Conservation (phyloP, 768 basidiomycete species). For the Mycena sanguinolenta region DNA sequence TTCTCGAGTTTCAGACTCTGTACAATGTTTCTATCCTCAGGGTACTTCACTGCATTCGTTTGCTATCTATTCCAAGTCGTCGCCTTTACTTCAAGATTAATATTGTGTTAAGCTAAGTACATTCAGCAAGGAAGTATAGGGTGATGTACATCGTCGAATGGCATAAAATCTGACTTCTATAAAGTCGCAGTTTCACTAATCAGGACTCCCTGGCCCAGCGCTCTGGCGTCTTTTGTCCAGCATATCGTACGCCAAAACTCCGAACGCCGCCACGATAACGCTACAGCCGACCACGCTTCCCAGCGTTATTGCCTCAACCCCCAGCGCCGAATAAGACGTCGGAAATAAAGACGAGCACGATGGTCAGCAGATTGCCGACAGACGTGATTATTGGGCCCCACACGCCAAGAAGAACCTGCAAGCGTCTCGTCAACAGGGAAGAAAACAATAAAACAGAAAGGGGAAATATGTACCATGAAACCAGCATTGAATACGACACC, state of each 20-base stretch:
- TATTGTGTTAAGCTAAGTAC: no score
- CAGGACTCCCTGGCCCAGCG: neutral
- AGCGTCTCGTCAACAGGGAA: slow-evolving; percentile 19
- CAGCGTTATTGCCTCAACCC: slow-evolving; percentile 68
- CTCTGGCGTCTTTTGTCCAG: slow-evolving; percentile 47
- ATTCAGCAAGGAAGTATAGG: no score
- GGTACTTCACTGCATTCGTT: slow-evolving; percentile 36
- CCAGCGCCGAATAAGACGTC: slow-evolving; percentile 82
- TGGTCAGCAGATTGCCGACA: slow-evolving; percentile 94
- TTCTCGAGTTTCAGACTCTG: slow-evolving; percentile 34
- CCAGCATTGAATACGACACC: slow-evolving; percentile 90
- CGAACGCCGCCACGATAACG: slow-evolving; percentile 87
- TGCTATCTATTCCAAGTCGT: slow-evolving; percentile 28
- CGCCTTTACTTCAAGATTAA: neutral
- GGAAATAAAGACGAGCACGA: slow-evolving; percentile 86
- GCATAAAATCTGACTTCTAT: no score
- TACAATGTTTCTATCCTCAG: slow-evolving; percentile 33
- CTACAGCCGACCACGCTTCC: slow-evolving; percentile 85
- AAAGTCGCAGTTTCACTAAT: neutral
- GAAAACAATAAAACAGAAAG: slow-evolving; percentile 4
- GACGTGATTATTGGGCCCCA: slow-evolving; percentile 93
- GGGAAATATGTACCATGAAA: slow-evolving; percentile 76
- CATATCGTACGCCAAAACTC: slow-evolving; percentile 82
- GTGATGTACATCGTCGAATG: no score
- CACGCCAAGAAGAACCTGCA: slow-evolving; percentile 81